A percentile compares a stretch with the other conserved stretches of the same genome.
Evolutionary conservation across 2,329 filamentous ascomycete genomes (phyloP).

Genomic region (Dryadomyces quercus-mongolicae): DNA sequence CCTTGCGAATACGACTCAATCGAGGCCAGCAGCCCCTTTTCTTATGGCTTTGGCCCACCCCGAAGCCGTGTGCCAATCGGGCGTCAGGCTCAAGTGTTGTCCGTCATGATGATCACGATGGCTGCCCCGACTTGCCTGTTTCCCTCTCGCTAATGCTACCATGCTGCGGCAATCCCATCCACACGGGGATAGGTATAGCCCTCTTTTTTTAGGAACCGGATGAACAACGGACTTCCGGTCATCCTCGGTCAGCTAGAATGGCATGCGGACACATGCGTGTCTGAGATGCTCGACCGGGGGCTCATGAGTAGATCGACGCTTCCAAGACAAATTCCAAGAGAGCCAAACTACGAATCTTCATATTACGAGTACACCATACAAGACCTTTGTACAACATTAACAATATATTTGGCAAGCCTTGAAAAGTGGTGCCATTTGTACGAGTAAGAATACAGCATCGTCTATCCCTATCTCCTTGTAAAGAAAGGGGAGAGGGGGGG

Average conservation of each 20-base stretch:
- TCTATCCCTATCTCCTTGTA: neutral
- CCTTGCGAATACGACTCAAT: neutral
- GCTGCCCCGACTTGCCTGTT: neutral
- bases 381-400: neutral
- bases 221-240: neutral
- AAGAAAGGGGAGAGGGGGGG: no score
- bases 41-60: neutral
- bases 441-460: neutral
- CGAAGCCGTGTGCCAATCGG: neutral
- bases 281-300: neutral
- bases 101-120: neutral
- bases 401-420: neutral
- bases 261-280: neutral
- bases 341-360: no score
- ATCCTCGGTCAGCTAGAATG: neutral
- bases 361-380: neutral
- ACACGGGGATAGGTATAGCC: neutral
- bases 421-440: neutral
- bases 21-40: neutral
- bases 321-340: neutral
- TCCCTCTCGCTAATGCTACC: neutral
- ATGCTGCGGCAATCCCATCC: neutral
- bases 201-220: neutral
- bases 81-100: neutral
- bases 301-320: neutral